A percentile compares a stretch with the other conserved stretches of the same genome.
Conservation (phyloP, 257 asterid species). For the Salvia miltiorrhiza region DNA sequence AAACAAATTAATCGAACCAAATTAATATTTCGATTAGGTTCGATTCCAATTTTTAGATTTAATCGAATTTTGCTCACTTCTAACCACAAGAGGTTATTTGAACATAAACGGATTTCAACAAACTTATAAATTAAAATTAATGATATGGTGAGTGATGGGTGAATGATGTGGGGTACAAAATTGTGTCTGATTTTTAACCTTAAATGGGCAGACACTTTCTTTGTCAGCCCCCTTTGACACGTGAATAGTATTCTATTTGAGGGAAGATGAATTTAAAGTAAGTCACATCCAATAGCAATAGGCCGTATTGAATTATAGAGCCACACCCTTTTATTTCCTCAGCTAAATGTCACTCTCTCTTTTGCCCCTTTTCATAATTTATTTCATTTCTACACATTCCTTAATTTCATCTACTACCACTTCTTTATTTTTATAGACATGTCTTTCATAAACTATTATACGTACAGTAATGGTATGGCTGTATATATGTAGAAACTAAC, state of each 20-base stretch:
- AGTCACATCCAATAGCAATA: constrained; percentile 30
- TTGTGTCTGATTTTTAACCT: constrained; percentile 38
- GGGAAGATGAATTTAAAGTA: constrained; percentile 41
- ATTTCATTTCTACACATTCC: neutral
- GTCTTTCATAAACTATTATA: neutral
- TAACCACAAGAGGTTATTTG: no score
- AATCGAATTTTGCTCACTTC: no score
- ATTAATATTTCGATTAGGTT: no score
- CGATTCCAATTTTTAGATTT: no score
- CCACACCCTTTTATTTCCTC: neutral
- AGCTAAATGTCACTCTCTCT: constrained; percentile 28
- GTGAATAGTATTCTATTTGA: constrained; percentile 32
- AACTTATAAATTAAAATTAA: no score
- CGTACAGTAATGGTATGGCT: no score
- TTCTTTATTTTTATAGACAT: neutral
- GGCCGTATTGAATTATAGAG: neutral
- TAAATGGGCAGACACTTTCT: constrained; percentile 37
- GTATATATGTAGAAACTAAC: no score
- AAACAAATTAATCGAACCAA: no score
- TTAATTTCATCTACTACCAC: neutral
- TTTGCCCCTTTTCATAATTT: constrained; percentile 21
- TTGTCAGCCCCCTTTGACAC: constrained; percentile 34
- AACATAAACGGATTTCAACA: no score
- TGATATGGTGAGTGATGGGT: constrained; percentile 15
- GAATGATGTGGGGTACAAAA: constrained; percentile 34